Evolutionary conservation across 108 stramenopile species (phyloP).

Genomic region (Aurantiochytrium sp.): DNA sequence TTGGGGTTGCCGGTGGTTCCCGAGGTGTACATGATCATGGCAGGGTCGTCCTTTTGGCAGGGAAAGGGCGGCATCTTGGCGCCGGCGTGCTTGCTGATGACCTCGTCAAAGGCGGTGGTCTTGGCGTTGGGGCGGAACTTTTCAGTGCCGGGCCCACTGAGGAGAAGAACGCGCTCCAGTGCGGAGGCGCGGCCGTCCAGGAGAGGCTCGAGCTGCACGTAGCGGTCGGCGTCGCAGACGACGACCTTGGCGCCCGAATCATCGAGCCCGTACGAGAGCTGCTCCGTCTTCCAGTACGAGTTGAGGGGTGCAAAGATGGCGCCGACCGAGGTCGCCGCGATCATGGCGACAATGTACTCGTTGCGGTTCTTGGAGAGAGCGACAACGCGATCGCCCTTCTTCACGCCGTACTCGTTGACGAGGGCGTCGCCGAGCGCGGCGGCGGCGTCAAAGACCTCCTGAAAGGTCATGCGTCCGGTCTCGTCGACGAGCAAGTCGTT

Average conservation of each 20-base stretch:
- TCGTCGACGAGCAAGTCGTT: background rate
- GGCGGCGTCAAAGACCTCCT: background rate
- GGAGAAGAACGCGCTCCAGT: background rate
- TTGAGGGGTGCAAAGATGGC: background rate
- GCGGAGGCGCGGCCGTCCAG: background rate
- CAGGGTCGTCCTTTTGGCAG: background rate
- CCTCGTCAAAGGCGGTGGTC: background rate
- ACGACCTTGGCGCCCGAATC: background rate
- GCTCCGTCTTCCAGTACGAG: background rate
- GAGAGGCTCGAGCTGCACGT: background rate
- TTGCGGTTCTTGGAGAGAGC: background rate
- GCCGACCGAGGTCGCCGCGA: background rate
- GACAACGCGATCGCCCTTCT: background rate
- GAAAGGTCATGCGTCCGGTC: background rate
- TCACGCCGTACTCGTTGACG: background rate
- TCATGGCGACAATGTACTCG: background rate
- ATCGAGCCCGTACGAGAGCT: background rate
- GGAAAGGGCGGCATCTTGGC: background rate
- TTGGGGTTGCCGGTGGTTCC: conserved; percentile 35
- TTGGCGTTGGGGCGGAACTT: background rate
- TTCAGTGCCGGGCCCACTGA: background rate
- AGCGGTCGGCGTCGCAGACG: background rate
- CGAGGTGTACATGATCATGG: conserved; percentile 32
- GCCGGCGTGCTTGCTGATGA: background rate
- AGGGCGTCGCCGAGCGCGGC: background rate